Percentiles rank a stretch among this genome's conserved stretches.
Conservation (phyloP, 305 asterid genomes). For the Fraxinus ornus region DNA sequence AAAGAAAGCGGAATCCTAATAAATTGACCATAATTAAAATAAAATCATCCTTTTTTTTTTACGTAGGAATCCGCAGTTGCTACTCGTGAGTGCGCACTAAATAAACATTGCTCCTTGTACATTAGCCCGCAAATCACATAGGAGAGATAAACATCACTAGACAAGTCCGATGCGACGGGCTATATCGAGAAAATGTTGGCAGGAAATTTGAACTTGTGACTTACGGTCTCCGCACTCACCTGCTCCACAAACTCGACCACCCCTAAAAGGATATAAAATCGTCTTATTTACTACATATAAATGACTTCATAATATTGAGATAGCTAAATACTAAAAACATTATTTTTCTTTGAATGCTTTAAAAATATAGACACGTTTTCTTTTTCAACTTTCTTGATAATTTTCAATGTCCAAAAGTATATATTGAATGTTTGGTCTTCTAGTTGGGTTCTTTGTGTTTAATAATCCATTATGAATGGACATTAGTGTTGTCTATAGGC, state of each 20-base stretch:
- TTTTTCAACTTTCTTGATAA: not conserved
- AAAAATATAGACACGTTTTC: not conserved
- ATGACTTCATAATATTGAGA: not conserved
- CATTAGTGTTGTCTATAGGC: not conserved
- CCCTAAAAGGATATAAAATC: no score
- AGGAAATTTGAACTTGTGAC: no score
- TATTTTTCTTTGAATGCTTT: not conserved
- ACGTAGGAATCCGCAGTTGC: no score
- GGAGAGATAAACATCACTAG: no score
- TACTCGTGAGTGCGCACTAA: no score
- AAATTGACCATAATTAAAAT: not conserved
- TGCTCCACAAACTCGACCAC: no score
- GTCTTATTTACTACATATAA: no score
- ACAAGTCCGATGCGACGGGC: no score
- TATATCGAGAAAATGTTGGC: no score
- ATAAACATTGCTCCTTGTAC: no score
- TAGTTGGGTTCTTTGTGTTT: not conserved
- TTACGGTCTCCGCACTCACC: no score
- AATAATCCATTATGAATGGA: not conserved
- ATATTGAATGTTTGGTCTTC: not conserved
- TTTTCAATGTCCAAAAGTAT: not conserved
- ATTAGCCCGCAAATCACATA: no score
- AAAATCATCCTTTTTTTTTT: not conserved
- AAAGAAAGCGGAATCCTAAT: not conserved
- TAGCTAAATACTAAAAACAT: not conserved